These are phyloP conservation scores for Blastobotrys ciferrii DNA, from an alignment of 1,139 yeast species.

Conservation along the genomic window DNA sequence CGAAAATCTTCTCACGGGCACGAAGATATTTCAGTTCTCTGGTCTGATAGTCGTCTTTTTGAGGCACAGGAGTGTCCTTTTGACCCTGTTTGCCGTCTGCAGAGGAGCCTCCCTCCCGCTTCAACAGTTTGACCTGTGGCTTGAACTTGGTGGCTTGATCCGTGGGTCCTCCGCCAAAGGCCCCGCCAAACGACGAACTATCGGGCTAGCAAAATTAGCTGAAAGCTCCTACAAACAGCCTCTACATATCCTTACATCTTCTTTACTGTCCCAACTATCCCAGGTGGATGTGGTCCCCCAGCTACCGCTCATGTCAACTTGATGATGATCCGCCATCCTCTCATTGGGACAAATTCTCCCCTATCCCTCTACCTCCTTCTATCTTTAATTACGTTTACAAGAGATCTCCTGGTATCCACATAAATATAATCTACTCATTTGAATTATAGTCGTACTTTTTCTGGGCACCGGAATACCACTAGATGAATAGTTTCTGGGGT, in stretches of 20 bases:
- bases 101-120: constrained; percentile 14
- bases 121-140: constrained; percentile 21
- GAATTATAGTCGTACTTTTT: no score
- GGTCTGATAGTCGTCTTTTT: constrained; percentile 17
- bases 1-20: constrained; percentile 23
- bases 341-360: background rate
- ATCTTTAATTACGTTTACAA: no score
- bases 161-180: constrained; percentile 4
- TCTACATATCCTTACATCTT: constrained; percentile 1
- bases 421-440: no score
- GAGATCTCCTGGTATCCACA: no score
- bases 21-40: constrained; percentile 18
- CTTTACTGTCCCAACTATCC: constrained; percentile 7
- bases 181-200: constrained; percentile 6
- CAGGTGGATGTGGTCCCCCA: background rate
- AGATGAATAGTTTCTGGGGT: no score
- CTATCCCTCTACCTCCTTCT: no score
- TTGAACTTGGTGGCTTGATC: constrained; percentile 10
- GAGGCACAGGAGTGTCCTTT: constrained; percentile 2
- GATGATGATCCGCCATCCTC: no score
- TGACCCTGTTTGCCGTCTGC: background rate
- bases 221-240: background rate
- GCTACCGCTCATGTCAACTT: background rate
- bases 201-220: background rate
- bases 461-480: no score